A percentile compares a stretch with the other conserved stretches of the same genome.
Conservation (phyloP, 2,329 filamentous ascomycete species). For the Myriosclerotinia duriaeana region DNA sequence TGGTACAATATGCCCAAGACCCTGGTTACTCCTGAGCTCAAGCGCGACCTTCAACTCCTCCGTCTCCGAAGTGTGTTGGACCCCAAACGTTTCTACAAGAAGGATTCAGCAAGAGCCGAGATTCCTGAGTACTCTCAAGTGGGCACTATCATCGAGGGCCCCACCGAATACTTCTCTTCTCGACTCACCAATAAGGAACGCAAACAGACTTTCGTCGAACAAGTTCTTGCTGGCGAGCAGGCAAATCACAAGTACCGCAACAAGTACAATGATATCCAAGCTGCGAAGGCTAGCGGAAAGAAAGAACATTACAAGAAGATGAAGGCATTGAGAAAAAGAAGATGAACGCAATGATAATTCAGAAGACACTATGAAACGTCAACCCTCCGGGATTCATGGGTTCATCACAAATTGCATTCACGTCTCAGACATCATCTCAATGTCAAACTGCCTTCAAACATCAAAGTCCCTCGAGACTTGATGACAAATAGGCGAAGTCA, state of each 20-base stretch:
- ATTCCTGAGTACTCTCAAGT: conserved; percentile 81
- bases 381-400: neutral
- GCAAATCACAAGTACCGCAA: conserved; percentile 72
- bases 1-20: conserved; percentile 92
- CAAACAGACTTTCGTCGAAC: conserved; percentile 82
- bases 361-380: conserved; percentile 2
- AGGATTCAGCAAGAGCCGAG: conserved; percentile 66
- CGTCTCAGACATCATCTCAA: neutral
- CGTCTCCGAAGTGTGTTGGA: conserved; percentile 88
- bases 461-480: neutral
- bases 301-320: conserved; percentile 86
- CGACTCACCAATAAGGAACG: conserved; percentile 83
- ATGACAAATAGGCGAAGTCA: neutral
- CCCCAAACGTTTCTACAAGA: conserved; percentile 65
- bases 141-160: conserved; percentile 83
- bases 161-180: conserved; percentile 81
- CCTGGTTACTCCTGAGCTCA: conserved; percentile 78
- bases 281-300: conserved; percentile 79
- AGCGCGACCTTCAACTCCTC: conserved; percentile 84
- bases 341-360: conserved; percentile 19
- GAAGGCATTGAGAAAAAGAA: conserved; percentile 46
- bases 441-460: neutral
- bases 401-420: neutral
- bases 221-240: conserved; percentile 69
- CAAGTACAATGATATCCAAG: conserved; percentile 85